Evolutionary conservation across 2,329 filamentous ascomycete species (phyloP).

Genomic region (Pestalotiopsis sp.): DNA sequence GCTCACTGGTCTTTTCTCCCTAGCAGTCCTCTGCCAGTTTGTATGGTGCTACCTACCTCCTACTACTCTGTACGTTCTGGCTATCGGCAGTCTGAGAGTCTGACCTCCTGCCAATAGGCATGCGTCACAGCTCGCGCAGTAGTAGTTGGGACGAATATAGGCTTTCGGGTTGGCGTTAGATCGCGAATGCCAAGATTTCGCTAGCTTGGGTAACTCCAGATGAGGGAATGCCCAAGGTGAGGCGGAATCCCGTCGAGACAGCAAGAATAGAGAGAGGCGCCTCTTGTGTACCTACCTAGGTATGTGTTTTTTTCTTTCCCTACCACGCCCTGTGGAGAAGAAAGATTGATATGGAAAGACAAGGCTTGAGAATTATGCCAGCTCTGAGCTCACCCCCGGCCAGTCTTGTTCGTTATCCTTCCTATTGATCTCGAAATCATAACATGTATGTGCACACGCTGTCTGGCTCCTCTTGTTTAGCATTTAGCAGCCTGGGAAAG

Average conservation of each 20-base stretch:
- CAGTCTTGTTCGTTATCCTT: neutral
- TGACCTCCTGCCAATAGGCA: neutral
- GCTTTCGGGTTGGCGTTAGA: constrained; percentile 8
- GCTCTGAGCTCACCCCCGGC: neutral
- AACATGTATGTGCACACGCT: neutral
- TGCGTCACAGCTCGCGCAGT: neutral
- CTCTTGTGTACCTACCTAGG: neutral
- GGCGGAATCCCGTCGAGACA: constrained; percentile 1
- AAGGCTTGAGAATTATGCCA: neutral
- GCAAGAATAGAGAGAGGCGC: neutral
- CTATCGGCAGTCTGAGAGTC: constrained; percentile 2
- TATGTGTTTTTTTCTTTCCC: neutral
- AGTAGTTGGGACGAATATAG: constrained; percentile 5
- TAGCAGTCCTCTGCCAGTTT: neutral
- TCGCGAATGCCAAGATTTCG: constrained; percentile 6
- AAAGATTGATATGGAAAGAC: neutral
- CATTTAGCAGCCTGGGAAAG: neutral
- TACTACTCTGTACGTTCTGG: neutral
- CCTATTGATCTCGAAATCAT: neutral
- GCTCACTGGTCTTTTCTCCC: neutral
- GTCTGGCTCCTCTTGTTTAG: neutral
- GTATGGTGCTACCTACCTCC: neutral
- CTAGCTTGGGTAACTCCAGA: constrained; percentile 4
- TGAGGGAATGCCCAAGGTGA: constrained; percentile 4
- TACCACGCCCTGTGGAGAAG: neutral